Evolutionary conservation across 1,284 basidiomycete species (phyloP), one percentile per base, ranked within the genome.

Genomic region (Malassezia sympodialis): DNA sequence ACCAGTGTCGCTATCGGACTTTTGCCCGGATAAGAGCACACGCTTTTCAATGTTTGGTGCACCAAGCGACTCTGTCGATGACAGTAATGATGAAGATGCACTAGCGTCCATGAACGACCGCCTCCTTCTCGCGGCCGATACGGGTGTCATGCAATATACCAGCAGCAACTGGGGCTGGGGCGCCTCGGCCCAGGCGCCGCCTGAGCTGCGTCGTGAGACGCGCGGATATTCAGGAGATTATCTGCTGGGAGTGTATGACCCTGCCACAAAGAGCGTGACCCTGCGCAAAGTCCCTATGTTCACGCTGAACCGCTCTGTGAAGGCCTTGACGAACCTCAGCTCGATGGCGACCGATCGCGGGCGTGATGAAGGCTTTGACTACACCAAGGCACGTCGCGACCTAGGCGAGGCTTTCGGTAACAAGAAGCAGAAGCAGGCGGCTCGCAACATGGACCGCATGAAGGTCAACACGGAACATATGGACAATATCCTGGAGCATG

Each of bases 321-420:
- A 66, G 51, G 63, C 68, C 35, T 60, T 67, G 41, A 54, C 56
- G 48, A 53, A 58, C 37, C 59, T 67, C 23, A 60, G 56, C 15
- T 56, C 64, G n/a, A 65, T 63, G 49, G 62, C 66, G 21, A 47
- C 44, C 4, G 46, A 61, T 51, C 52, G 34, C 27, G 52, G 43
- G 26, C 32, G n/a, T 34, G 58, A 58, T 45, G 55, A 69, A 52
- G 66, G 58, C 48, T 48, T 59, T 42, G 63, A 57, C 46, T 66
- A 66, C 46, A 59, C 59, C 4, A 30, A 49, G 28, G 67, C 67
- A 12, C 60, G 71, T 12, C 55, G 71, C 21, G 65, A 63, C 12
- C 64, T 74, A 4, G 70, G 68, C 30, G 70, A 72, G 28, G 64
- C 66, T 1, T 74, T 74, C 24, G 72, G 72, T 39, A 74, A 73